Conservation (phyloP, 768 basidiomycete species). For the Suillus alpinus region DNA sequence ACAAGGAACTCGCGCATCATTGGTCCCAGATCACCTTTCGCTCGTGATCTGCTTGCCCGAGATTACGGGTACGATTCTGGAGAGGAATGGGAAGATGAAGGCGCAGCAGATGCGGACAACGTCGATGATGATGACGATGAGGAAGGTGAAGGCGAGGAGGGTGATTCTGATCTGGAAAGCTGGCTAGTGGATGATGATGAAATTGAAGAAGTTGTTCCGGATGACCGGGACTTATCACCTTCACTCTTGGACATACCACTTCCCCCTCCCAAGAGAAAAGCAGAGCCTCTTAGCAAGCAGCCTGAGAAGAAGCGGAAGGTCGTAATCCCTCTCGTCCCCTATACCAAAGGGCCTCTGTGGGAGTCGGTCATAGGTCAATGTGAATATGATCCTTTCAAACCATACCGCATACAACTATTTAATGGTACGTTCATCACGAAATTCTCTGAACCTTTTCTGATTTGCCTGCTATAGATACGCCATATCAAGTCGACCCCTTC, state of each 20-base stretch:
- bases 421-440: slow-evolving; percentile 59
- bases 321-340: slow-evolving; percentile 77
- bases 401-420: slow-evolving; percentile 76
- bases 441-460: slow-evolving; percentile 1
- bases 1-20: slow-evolving; percentile 76
- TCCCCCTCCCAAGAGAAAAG: slow-evolving; percentile 37
- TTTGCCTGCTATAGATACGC: slow-evolving; percentile 50
- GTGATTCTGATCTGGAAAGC: slow-evolving; percentile 38
- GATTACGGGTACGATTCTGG: slow-evolving; percentile 96
- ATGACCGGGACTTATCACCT: slow-evolving; percentile 36
- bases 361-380: slow-evolving; percentile 67
- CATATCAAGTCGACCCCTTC: slow-evolving; percentile 76
- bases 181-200: slow-evolving; percentile 66
- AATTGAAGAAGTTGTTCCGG: slow-evolving; percentile 49
- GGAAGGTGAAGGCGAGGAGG: slow-evolving; percentile 57
- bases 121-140: slow-evolving; percentile 67
- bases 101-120: slow-evolving; percentile 70
- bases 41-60: slow-evolving; percentile 67
- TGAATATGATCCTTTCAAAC: slow-evolving; percentile 65
- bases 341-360: slow-evolving; percentile 80
- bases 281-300: slow-evolving; percentile 44
- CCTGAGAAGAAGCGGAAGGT: slow-evolving; percentile 70
- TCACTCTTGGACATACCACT: slow-evolving; percentile 31
- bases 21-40: slow-evolving; percentile 82
- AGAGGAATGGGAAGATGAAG: slow-evolving; percentile 94